Base-by-base conservation (phyloP, 129 eudicot genomes). In the Chrysanthemum seticuspe region DNA sequence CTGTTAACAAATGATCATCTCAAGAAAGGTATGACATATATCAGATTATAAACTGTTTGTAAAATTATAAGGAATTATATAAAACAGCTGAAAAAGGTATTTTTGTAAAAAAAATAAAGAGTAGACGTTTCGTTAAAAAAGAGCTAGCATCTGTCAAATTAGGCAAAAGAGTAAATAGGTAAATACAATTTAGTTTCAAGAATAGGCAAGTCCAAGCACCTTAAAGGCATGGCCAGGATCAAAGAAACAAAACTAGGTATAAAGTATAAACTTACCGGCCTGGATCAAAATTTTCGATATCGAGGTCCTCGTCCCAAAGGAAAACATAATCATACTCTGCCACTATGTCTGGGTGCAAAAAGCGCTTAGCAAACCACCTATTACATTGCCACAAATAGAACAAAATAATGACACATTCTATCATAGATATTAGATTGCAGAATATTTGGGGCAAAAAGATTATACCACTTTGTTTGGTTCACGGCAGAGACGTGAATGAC, bases 361-460 rank as follows among this genome's bases (percentile, higher is more conserved):
- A 91, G 6, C 97, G 87, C 68, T 91, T 91, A 63, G 97, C 97
- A 48, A 83, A 91, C 97, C 97, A 91, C 97, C 97, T 91, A 48
- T 45, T 61, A 65, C 62, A 65, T 54, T 48, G 60, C 53, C 27
- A 13, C 8, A 27, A 60, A 36, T 19, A 70, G 1, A 23, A 7
- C 4, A 1, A 68, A 12, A 7, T 1, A 74, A 69, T 52, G 21
- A 53, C 8, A 40, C 6, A 4, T 62, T 54, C 18, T 53, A 71
- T 65, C 4, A 25, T 54, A 53, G 27, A 55, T 7, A 15, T 55
- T n/a, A 54, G 48, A 23, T 16, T 11, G 7, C 36, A 45, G 12
- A 48, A 8, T 40, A n/a, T n/a, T 9, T 59, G 47, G 8, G 16
- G 58, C 57, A 51, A 48, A 60, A 54, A 48, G 21, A 15, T 23